phyloP scores from a whole-genome alignment of 306 rosid species.

The Sesbania bispinosa region DNA sequence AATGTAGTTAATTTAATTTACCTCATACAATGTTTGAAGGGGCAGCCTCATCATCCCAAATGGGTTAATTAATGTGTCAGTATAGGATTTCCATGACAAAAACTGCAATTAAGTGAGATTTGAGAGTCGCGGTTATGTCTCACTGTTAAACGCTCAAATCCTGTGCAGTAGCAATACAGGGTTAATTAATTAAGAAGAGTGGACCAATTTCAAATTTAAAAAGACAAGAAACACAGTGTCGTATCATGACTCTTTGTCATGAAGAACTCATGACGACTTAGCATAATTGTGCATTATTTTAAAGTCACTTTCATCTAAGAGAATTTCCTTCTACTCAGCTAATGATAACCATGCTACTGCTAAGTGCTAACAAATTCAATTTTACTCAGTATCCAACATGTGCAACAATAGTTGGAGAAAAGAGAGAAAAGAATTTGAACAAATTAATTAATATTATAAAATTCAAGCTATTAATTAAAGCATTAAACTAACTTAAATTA shows the following conservation, averaged over 20 bases:
- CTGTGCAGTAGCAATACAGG: background rate
- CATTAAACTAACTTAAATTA: background rate
- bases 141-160: background rate
- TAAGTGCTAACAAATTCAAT: background rate
- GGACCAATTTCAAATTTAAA: constrained; percentile 17
- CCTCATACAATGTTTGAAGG: background rate
- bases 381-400: no score
- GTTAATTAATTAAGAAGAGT: background rate
- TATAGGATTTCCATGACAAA: background rate
- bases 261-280: constrained; percentile 13
- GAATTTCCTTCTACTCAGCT: constrained; percentile 9
- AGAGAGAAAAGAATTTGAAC: no score
- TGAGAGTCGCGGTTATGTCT: background rate
- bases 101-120: background rate
- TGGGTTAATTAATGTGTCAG: background rate
- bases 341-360: constrained; percentile 1
- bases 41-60: background rate
- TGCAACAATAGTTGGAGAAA: no score
- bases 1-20: background rate
- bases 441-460: no score
- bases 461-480: no score
- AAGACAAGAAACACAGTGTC: constrained; percentile 9
- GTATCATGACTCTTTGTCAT: background rate
- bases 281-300: constrained; percentile 1
- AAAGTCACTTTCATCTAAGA: constrained; percentile 12